These are phyloP conservation scores for Kazachstania africana DNA, from an alignment of 805 yeast genomes.

Conservation along the genomic window DNA sequence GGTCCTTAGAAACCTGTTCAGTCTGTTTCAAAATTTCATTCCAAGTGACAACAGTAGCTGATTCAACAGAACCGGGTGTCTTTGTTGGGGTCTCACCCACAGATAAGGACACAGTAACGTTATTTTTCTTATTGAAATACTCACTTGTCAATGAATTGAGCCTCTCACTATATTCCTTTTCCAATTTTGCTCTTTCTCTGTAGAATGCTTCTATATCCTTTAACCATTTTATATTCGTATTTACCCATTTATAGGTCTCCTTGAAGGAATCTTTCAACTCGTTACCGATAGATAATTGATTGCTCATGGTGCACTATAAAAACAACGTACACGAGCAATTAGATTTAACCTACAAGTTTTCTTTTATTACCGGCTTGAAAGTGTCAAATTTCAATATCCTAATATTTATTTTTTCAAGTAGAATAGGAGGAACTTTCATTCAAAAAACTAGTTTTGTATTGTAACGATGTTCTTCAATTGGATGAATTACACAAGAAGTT, in stretches of 20 bases:
- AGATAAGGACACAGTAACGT: conserved; percentile 49
- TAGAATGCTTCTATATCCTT: conserved; percentile 74
- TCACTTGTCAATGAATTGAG: conserved; percentile 53
- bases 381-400: too few relatives aligned
- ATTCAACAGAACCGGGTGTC: conserved; percentile 91
- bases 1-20: conserved; percentile 65
- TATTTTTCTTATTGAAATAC: conserved; percentile 67
- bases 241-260: conserved; percentile 68
- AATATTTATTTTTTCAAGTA: too few relatives aligned
- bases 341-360: too few relatives aligned
- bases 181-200: conserved; percentile 69
- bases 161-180: conserved; percentile 68
- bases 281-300: conserved; percentile 42
- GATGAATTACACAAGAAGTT: too few relatives aligned
- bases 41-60: conserved; percentile 84
- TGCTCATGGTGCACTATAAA: too few relatives aligned
- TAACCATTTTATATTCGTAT: conserved; percentile 62
- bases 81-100: conserved; percentile 87
- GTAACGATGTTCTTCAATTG: too few relatives aligned
- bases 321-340: too few relatives aligned
- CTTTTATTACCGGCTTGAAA: too few relatives aligned
- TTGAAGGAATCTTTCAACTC: conserved; percentile 74
- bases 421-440: too few relatives aligned
- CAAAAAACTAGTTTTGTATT: too few relatives aligned
- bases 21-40: conserved; percentile 75